These are phyloP conservation scores for Blastomyces percursus DNA, from an alignment of 2,329 filamentous ascomycete species.

Conservation along the genomic window DNA sequence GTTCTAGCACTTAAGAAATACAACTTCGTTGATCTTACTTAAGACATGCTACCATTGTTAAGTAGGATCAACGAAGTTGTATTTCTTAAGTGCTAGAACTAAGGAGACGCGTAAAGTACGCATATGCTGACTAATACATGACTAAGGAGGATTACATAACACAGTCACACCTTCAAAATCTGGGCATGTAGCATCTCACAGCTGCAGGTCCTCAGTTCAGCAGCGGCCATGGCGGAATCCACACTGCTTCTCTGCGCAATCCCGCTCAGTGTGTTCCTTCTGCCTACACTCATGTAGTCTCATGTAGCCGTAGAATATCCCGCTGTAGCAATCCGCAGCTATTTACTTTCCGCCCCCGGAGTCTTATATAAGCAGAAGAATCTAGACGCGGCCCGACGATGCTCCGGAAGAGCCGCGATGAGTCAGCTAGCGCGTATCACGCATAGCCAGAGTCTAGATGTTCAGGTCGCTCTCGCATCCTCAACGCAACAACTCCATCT, in stretches of 20 bases:
- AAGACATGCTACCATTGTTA: too few species aligned
- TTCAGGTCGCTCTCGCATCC: not conserved
- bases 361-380: not conserved
- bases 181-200: not conserved
- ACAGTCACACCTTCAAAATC: not conserved
- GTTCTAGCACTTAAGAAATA: too few species aligned
- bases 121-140: too few species aligned
- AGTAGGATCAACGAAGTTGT: too few species aligned
- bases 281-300: not conserved
- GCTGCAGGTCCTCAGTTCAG: not conserved
- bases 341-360: not conserved
- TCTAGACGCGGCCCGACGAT: not conserved
- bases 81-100: too few species aligned
- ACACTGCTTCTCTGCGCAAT: not conserved
- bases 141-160: too few species aligned
- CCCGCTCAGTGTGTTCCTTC: not conserved
- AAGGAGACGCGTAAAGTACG: too few species aligned
- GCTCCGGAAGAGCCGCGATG: not conserved
- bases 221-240: not conserved
- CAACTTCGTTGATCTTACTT: too few species aligned
- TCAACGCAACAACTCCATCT: not conserved
- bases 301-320: too few species aligned
- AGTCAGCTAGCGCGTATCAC: not conserved
- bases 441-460: not conserved
- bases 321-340: too few species aligned